Evolutionary conservation across 2,329 filamentous ascomycete species (phyloP), one percentile per base, ranked within the genome.

Genomic region (Colletotrichum viniferum): DNA sequence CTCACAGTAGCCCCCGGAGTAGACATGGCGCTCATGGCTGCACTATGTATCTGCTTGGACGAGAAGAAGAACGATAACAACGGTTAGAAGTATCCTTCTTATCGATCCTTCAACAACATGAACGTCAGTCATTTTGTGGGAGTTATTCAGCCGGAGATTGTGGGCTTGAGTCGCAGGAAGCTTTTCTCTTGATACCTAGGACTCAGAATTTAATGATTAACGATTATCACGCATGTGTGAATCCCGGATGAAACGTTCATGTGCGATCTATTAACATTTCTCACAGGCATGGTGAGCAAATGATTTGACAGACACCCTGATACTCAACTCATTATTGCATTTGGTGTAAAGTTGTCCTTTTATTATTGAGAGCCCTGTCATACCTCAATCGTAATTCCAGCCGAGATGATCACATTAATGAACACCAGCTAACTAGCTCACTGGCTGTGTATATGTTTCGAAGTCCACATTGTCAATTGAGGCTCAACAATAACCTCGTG

Each of bases 1-100:
- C 87, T 95, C 7, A 87, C 87, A 1, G 87, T 94, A 7, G 92
- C 92, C 2, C 91, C 92, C 0, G 90, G 90, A 18, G 90, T 94
- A 8, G 93, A 95, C 79, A 87, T 93, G 83, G 89, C 91, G 5
- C 80, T 94, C 62, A 89, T 94, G 77, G 90, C 88, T 0, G 93
- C 92, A 13, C 85, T 94, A 79, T 94, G 92, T 80, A 91, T 95
- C 68, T 92, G 90, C 76, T 84, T 94, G 75, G 93, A 94, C 77
- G 92, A 94, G 87, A 89, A 89, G 85, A 90, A 92, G 43, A 83
- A 84, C 28, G 82, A 84, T 16, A 73, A 79, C 7, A 38, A 56
- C 26, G 67, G 55, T 8, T 73, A 26, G 28, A 2, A n/a, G 14
- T 18, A 30, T 28, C 12, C 9, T 4, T 26, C 4, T 10, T n/a